These are phyloP conservation scores for Solanum gracilifrons DNA, from an alignment of 257 asterid genomes.

Conservation along the genomic window DNA sequence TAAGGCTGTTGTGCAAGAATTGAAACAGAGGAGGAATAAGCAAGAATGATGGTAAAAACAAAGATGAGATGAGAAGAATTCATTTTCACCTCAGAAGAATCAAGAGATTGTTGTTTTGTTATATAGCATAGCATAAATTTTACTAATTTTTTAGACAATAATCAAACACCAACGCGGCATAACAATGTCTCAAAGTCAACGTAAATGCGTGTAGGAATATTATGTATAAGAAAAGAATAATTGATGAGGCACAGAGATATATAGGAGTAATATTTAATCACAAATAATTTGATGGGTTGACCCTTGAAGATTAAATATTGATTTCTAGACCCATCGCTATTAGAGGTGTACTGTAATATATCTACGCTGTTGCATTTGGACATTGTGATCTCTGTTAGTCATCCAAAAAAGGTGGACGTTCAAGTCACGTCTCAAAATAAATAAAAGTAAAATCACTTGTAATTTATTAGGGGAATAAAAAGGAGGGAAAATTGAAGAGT, in stretches of 20 bases:
- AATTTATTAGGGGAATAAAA: not conserved
- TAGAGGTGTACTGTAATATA: not conserved
- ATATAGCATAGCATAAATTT: not conserved
- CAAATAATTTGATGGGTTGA: not conserved
- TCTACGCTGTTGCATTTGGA: not conserved
- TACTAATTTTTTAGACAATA: not conserved
- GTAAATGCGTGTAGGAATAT: not conserved
- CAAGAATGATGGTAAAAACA: slow-evolving; percentile 15
- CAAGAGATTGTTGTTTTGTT: not conserved
- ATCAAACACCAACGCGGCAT: not conserved
- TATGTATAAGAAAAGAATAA: not conserved
- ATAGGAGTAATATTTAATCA: not conserved
- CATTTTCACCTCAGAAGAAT: slow-evolving; percentile 12
- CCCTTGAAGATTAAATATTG: not conserved
- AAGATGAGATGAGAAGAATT: not conserved
- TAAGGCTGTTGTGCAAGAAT: slow-evolving; percentile 66
- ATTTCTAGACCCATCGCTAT: not conserved
- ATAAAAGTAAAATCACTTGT: too few relatives aligned
- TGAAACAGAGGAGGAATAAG: slow-evolving; percentile 12
- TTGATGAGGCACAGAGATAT: not conserved
- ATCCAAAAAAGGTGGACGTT: not conserved
- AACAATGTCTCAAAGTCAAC: not conserved
- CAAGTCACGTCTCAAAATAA: not conserved
- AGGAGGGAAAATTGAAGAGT: not conserved
- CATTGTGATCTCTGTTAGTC: not conserved